Percentiles rank a stretch among this genome's conserved stretches.
Conservation (phyloP, 441 rosid genomes). For the Caryocar brasiliense region DNA sequence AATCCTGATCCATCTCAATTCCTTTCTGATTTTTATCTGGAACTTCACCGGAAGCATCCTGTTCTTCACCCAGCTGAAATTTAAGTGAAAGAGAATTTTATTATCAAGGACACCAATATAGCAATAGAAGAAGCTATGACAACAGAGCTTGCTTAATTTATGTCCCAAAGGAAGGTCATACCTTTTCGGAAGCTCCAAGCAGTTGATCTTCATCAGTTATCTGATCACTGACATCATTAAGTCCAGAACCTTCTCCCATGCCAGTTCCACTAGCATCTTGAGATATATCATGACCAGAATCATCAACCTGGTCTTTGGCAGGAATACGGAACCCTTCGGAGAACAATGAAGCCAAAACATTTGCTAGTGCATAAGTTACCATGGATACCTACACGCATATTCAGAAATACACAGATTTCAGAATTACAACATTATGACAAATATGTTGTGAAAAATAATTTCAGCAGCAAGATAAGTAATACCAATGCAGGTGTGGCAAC, state of each 20-base stretch:
- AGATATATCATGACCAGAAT: constrained; percentile 27
- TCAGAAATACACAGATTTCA: background rate
- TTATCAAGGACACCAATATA: background rate
- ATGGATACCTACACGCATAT: constrained; percentile 56
- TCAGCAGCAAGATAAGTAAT: background rate
- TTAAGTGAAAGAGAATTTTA: constrained; percentile 13
- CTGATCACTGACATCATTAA: constrained; percentile 84
- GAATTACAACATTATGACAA: background rate
- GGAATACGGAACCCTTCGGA: constrained; percentile 72
- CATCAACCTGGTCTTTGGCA: constrained; percentile 57
- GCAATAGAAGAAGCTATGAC: background rate
- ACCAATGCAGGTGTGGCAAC: constrained; percentile 6
- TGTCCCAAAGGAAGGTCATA: constrained; percentile 9
- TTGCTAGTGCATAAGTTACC: constrained; percentile 68
- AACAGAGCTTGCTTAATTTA: background rate
- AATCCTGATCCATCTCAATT: constrained; percentile 86
- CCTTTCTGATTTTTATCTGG: constrained; percentile 69
- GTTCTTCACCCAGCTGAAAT: constrained; percentile 58
- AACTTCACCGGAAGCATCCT: constrained; percentile 48
- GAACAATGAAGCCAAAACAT: constrained; percentile 58
- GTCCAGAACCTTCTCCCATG: constrained; percentile 89
- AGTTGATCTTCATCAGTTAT: constrained; percentile 91
- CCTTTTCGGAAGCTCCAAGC: constrained; percentile 66
- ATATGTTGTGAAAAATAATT: background rate
- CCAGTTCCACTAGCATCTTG: constrained; percentile 80